phyloP scores from a whole-genome alignment of 2,329 filamentous ascomycete genomes.

The Scedosporium minutisporum region DNA sequence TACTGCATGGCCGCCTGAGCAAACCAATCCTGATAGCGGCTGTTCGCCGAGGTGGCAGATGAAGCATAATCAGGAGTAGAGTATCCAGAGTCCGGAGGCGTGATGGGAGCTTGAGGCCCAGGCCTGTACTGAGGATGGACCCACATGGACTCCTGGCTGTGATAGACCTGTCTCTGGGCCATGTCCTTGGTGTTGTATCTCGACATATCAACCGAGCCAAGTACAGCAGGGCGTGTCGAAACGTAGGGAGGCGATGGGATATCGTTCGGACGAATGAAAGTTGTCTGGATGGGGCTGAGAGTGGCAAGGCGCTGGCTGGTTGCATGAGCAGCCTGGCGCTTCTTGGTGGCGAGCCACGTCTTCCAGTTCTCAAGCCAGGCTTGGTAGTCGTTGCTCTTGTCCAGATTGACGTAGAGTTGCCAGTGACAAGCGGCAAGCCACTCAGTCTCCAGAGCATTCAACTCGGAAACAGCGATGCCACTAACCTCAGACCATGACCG shows the following conservation, averaged over 20 bases:
- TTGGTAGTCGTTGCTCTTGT: slow-evolving; percentile 61
- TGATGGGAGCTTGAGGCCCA: slow-evolving; percentile 32
- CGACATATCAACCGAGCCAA: slow-evolving; percentile 18
- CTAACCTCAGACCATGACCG: slow-evolving; percentile 94
- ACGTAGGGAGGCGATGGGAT: slow-evolving; percentile 20
- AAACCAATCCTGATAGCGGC: slow-evolving; percentile 51
- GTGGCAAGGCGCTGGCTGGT: slow-evolving; percentile 20
- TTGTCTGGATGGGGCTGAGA: slow-evolving; percentile 36
- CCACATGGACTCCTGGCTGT: slow-evolving; percentile 6
- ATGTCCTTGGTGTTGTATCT: slow-evolving; percentile 24
- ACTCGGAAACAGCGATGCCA: slow-evolving; percentile 71
- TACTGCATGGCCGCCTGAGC: slow-evolving; percentile 30
- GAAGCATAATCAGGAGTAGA: slow-evolving; percentile 50
- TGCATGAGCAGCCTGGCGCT: slow-evolving; percentile 32
- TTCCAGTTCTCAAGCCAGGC: slow-evolving; percentile 54
- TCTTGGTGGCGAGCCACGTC: slow-evolving; percentile 46
- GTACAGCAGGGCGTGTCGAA: slow-evolving; percentile 13
- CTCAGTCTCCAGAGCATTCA: slow-evolving; percentile 78
- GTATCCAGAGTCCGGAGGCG: slow-evolving; percentile 52
- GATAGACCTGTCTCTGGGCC: slow-evolving; percentile 3
- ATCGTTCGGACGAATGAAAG: slow-evolving; percentile 13
- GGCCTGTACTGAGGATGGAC: slow-evolving; percentile 9
- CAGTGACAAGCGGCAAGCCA: slow-evolving; percentile 79
- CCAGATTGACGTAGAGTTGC: slow-evolving; percentile 77
- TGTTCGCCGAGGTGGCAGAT: slow-evolving; percentile 44